These are phyloP conservation scores for Citrus sinensis DNA, from an alignment of 345 rosid species.

Conservation along the genomic window DNA sequence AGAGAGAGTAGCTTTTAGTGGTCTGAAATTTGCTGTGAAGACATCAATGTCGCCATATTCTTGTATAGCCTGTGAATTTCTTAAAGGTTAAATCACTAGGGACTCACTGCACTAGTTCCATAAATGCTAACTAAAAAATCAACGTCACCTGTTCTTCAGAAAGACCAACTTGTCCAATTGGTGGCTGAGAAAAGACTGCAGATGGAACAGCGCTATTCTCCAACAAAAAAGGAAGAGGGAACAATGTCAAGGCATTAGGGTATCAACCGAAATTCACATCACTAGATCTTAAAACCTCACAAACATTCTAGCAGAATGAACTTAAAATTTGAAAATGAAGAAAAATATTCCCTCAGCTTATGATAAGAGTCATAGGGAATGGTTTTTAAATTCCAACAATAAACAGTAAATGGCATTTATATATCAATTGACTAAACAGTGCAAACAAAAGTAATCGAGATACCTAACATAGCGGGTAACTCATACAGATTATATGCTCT, in stretches of 20 bases:
- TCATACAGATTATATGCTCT: not conserved
- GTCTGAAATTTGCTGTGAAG: constrained; percentile 86
- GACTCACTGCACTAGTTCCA: constrained; percentile 5
- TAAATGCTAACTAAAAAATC: constrained; percentile 1
- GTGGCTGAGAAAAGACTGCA: constrained; percentile 96
- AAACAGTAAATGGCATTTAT: not conserved
- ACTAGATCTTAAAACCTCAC: not conserved
- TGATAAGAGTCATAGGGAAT: not conserved
- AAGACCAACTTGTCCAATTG: constrained; percentile 92
- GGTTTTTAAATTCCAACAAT: not conserved
- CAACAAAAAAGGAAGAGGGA: not conserved
- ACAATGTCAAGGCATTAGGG: not conserved
- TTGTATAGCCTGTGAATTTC: constrained; percentile 62
- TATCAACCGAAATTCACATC: not conserved
- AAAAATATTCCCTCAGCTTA: not conserved
- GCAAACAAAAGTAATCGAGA: not conserved
- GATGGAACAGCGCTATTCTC: constrained; percentile 77
- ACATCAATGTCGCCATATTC: constrained; percentile 78
- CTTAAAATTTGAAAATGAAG: not conserved
- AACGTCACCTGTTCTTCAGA: constrained; percentile 81
- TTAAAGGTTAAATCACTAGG: constrained; percentile 16
- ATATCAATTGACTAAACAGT: not conserved
- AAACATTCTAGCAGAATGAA: not conserved
- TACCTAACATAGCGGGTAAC: not conserved
- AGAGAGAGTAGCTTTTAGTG: constrained; percentile 91